Percentiles rank a stretch among this genome's conserved stretches.
phyloP scores from a whole-genome alignment of 768 basidiomycete genomes.

The Russula virescens region DNA sequence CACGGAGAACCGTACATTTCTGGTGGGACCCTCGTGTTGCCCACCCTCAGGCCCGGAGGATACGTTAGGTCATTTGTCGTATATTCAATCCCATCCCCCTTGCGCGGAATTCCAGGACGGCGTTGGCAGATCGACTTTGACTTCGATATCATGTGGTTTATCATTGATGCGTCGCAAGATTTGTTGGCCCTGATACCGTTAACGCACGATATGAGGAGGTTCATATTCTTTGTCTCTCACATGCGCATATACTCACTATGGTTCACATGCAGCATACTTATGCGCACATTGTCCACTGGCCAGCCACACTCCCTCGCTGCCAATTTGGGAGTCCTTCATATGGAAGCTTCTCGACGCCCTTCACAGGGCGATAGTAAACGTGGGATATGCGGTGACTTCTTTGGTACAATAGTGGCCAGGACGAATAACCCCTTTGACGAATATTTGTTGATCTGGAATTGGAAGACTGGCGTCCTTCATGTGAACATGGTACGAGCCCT shows the following conservation, averaged over 20 bases:
- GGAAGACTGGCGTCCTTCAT: conserved; percentile 1
- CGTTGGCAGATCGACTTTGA: conserved; percentile 1
- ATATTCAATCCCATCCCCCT: background rate
- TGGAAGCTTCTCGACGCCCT: background rate
- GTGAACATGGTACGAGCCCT: conserved; percentile 1
- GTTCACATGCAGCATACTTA: background rate
- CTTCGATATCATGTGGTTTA: background rate
- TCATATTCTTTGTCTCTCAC: background rate
- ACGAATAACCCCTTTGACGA: background rate
- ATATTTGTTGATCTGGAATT: conserved; percentile 7
- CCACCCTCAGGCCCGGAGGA: background rate
- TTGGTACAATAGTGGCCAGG: background rate
- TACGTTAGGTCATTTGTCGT: background rate
- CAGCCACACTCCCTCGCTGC: conserved; percentile 4
- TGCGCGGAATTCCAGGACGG: background rate
- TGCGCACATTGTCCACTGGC: background rate
- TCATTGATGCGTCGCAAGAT: conserved; percentile 1
- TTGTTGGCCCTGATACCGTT: background rate
- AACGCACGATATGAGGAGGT: background rate
- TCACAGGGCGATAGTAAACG: background rate
- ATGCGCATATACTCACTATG: background rate
- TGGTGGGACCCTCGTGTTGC: background rate
- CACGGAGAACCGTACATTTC: background rate
- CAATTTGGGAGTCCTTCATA: background rate
- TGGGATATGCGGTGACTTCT: conserved; percentile 1